A percentile compares a stretch with the other conserved stretches of the same genome.
These are phyloP conservation scores for Sporisorium sorghi DNA, from an alignment of 1,284 basidiomycete species.

Conservation along the genomic window DNA sequence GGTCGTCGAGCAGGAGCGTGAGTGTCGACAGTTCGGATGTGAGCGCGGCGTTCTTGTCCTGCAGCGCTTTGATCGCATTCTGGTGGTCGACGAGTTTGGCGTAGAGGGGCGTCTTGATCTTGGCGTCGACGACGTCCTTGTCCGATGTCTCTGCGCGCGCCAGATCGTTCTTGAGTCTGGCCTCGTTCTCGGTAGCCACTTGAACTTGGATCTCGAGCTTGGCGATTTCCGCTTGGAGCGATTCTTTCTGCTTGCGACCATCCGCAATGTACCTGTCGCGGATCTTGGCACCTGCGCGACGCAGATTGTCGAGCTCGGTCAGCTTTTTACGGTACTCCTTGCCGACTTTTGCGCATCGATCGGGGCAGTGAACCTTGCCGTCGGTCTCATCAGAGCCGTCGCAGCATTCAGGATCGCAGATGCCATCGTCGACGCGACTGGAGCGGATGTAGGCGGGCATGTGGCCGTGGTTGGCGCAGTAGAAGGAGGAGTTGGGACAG, in stretches of 20 bases:
- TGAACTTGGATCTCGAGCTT: constrained; percentile 75
- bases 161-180: constrained; percentile 39
- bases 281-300: constrained; percentile 86
- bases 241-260: constrained; percentile 76
- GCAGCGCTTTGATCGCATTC: constrained; percentile 80
- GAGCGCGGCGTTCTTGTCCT: constrained; percentile 78
- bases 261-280: constrained; percentile 85
- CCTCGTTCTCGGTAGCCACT: constrained; percentile 72
- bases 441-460: constrained; percentile 82
- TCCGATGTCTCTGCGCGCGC: constrained; percentile 50
- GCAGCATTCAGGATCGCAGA: constrained; percentile 96
- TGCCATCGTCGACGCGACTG: constrained; percentile 90
- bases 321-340: constrained; percentile 76
- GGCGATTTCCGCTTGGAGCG: constrained; percentile 58
- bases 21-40: constrained; percentile 81
- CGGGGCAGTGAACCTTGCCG: constrained; percentile 75
- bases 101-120: constrained; percentile 85
- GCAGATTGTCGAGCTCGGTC: constrained; percentile 80
- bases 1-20: constrained; percentile 83
- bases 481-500: constrained; percentile 80
- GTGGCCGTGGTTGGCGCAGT: constrained; percentile 89
- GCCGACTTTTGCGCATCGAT: constrained; percentile 83
- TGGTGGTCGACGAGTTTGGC: constrained; percentile 80
- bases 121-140: constrained; percentile 70
- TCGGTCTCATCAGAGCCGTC: constrained; percentile 92